A percentile compares a stretch with the other conserved stretches of the same genome.
phyloP scores from a whole-genome alignment of 2,329 filamentous ascomycete species.

The Pseudophaeomoniella oleicola region DNA sequence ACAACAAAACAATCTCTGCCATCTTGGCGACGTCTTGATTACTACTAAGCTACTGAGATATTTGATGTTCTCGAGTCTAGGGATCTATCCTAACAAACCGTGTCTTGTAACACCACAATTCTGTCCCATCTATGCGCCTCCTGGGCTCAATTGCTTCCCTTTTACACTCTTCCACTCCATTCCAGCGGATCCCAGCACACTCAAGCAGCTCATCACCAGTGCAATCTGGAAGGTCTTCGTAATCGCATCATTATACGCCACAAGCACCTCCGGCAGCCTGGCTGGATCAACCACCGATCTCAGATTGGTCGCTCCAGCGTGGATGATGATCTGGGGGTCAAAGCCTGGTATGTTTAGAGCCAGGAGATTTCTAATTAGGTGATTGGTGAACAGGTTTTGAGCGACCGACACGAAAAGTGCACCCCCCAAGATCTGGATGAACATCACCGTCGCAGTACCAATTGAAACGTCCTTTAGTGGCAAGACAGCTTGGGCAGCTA shows the following conservation, averaged over 20 bases:
- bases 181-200: constrained; percentile 1
- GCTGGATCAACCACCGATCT: constrained; percentile 15
- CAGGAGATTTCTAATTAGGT: constrained; percentile 28
- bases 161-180: constrained; percentile 4
- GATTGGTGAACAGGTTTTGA: constrained; percentile 37
- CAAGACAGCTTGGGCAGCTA: constrained; percentile 25
- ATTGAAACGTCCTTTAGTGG: constrained; percentile 20
- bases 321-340: constrained; percentile 19
- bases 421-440: constrained; percentile 26
- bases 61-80: too few relatives aligned
- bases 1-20: too few relatives aligned
- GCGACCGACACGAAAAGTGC: constrained; percentile 37
- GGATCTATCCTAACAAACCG: too few relatives aligned
- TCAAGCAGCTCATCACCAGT: constrained; percentile 1
- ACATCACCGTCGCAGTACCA: constrained; percentile 25
- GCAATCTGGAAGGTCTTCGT: constrained; percentile 5
- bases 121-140: background rate
- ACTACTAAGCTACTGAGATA: too few relatives aligned
- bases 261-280: constrained; percentile 22
- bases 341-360: constrained; percentile 7
- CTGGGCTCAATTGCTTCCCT: background rate
- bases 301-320: constrained; percentile 28
- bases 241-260: constrained; percentile 26
- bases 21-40: too few relatives aligned
- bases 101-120: too few relatives aligned